Conservation (phyloP, 163 green algal genomes). For the Volvox carteri region DNA sequence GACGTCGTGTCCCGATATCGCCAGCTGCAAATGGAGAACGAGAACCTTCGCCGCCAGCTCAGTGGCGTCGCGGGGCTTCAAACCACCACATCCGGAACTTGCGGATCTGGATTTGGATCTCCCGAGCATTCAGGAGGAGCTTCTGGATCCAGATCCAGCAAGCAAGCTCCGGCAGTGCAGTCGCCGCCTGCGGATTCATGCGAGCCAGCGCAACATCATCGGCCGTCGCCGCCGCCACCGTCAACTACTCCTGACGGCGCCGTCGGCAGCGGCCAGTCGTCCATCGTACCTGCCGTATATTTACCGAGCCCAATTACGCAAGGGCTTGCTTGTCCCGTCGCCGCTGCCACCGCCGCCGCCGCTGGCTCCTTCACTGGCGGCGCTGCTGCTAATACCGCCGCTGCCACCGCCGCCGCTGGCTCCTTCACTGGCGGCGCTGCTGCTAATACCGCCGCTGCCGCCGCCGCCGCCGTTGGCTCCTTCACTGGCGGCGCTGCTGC, state of each 20-base stretch:
- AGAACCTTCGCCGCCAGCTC: slow-evolving; percentile 22
- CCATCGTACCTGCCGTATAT: background rate
- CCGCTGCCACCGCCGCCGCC: background rate
- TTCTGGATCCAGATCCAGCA: background rate
- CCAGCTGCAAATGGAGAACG: slow-evolving; percentile 44
- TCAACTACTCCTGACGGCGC: background rate
- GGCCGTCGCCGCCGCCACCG: background rate
- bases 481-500: background rate
- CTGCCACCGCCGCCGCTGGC: background rate
- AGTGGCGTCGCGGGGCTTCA: background rate
- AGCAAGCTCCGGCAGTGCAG: background rate
- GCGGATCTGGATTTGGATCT: background rate
- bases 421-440: too few relatives aligned
- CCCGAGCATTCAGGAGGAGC: background rate
- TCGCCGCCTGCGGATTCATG: background rate
- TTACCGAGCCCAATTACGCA: background rate
- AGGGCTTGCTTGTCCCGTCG: background rate
- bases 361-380: background rate
- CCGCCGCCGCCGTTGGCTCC: background rate
- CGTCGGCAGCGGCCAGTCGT: background rate
- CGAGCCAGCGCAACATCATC: background rate
- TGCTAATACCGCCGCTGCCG: background rate
- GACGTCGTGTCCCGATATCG: slow-evolving; percentile 56
- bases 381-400: background rate
- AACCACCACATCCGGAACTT: background rate